Conservation (phyloP, 2,329 filamentous ascomycete genomes). For the Botryotinia globosa region DNA sequence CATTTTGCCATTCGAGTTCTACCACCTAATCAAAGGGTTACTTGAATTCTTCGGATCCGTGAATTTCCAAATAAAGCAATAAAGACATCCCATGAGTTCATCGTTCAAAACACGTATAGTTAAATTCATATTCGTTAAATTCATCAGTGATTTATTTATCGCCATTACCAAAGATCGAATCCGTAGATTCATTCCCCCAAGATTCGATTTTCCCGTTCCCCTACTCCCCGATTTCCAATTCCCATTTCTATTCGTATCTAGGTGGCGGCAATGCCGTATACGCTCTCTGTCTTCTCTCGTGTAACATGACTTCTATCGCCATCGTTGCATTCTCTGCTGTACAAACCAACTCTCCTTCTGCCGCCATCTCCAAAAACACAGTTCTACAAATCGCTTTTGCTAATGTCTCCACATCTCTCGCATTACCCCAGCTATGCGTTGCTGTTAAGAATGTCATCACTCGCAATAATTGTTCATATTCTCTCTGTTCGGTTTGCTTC, state of each 20-base stretch:
- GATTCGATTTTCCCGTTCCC: not conserved
- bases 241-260: conserved; percentile 4
- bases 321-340: not conserved
- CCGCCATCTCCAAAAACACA: conserved; percentile 16
- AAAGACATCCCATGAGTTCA: too few species aligned
- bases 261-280: not conserved
- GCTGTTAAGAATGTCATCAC: conserved; percentile 15
- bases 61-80: not conserved
- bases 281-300: conserved; percentile 15
- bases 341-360: conserved; percentile 19
- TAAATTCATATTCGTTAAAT: not conserved
- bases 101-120: not conserved
- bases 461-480: not conserved
- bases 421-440: conserved; percentile 28
- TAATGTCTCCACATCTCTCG: conserved; percentile 29
- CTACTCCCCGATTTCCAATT: not conserved
- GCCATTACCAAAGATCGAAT: not conserved
- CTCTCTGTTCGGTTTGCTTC: not conserved
- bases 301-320: conserved; percentile 22
- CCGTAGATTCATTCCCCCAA: not conserved
- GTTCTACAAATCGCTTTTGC: conserved; percentile 21
- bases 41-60: not conserved
- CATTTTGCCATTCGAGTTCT: not conserved
- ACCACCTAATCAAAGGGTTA: not conserved
- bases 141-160: not conserved